These are phyloP conservation scores for Prunus persica DNA, from an alignment of 306 rosid species.

Conservation along the genomic window DNA sequence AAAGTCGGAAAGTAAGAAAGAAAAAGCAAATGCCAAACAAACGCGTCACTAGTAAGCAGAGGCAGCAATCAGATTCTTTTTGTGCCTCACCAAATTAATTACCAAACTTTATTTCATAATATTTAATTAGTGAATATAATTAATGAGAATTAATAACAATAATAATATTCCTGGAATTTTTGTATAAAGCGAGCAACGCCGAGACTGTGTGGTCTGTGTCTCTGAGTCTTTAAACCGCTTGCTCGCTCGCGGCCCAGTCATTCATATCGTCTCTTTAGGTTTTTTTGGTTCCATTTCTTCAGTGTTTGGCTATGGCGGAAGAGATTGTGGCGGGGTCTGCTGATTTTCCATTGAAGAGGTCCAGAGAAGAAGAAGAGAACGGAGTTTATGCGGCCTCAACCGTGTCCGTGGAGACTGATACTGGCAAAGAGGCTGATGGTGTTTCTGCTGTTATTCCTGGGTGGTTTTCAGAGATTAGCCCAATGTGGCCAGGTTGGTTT, in stretches of 20 bases:
- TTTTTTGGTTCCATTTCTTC: slow-evolving; percentile 6
- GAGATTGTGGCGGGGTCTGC: slow-evolving; percentile 30
- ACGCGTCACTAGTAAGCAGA: background rate
- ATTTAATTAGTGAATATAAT: background rate
- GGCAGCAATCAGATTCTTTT: background rate
- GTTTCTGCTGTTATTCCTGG: slow-evolving; percentile 80
- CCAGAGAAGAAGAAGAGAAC: slow-evolving; percentile 52
- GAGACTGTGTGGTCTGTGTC: slow-evolving; percentile 18
- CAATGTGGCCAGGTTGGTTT: slow-evolving; percentile 98
- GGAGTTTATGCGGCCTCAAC: slow-evolving; percentile 41
- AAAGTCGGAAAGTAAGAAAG: background rate
- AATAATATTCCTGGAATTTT: background rate
- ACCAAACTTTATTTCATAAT: background rate
- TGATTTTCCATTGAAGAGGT: slow-evolving; percentile 64
- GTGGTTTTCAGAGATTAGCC: slow-evolving; percentile 98
- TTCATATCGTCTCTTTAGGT: background rate
- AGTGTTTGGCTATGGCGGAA: slow-evolving; percentile 44
- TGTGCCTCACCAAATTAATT: background rate
- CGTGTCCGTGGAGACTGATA: slow-evolving; percentile 41
- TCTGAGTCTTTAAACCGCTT: background rate
- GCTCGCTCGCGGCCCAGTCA: background rate
- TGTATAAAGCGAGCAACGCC: slow-evolving; percentile 22
- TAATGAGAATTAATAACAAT: background rate
- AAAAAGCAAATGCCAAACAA: background rate
- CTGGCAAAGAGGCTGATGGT: slow-evolving; percentile 28